Evolutionary conservation across 192 early-diverging fungal genomes (phyloP).

Genomic region (Coemansia guatemalensis): DNA sequence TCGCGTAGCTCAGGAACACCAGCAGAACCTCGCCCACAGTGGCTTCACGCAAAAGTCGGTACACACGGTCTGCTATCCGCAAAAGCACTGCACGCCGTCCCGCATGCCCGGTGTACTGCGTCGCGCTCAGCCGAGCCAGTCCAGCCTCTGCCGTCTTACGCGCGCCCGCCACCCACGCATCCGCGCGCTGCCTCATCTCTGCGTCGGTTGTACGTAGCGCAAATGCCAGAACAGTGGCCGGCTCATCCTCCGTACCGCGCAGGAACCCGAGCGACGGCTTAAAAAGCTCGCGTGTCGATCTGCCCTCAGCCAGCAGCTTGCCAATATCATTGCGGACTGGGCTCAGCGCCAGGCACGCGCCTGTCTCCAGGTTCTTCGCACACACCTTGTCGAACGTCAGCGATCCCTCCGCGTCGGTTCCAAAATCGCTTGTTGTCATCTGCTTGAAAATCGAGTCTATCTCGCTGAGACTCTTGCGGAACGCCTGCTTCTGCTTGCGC

Average conservation of each 20-base stretch:
- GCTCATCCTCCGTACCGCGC: slow-evolving; percentile 37
- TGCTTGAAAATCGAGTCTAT: slow-evolving; percentile 26
- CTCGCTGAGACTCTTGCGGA: slow-evolving; percentile 31
- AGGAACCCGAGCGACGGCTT: slow-evolving; percentile 49
- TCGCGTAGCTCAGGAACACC: slow-evolving; percentile 72
- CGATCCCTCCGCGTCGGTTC: not conserved
- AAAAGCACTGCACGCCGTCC: slow-evolving; percentile 18
- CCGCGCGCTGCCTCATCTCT: slow-evolving; percentile 13
- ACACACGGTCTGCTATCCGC: slow-evolving; percentile 51
- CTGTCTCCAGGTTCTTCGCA: slow-evolving; percentile 39
- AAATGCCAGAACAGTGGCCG: slow-evolving; percentile 46
- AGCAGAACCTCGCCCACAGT: slow-evolving; percentile 77
- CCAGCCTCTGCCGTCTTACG: slow-evolving; percentile 22
- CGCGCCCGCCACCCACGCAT: slow-evolving; percentile 30
- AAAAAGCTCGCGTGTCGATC: slow-evolving; percentile 26
- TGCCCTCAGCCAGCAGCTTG: slow-evolving; percentile 14
- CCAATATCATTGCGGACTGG: slow-evolving; percentile 48
- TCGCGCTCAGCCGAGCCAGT: slow-evolving; percentile 18
- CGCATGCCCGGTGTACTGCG: not conserved
- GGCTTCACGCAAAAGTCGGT: slow-evolving; percentile 68
- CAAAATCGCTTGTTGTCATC: slow-evolving; percentile 11
- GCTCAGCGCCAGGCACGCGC: slow-evolving; percentile 59
- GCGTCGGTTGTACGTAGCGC: slow-evolving; percentile 30
- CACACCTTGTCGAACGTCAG: slow-evolving; percentile 43
- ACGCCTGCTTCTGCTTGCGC: slow-evolving; percentile 26